Percentiles rank a stretch among this genome's conserved stretches.
These are phyloP conservation scores for Viola pubescens DNA, from an alignment of 441 rosid genomes.

Conservation along the genomic window DNA sequence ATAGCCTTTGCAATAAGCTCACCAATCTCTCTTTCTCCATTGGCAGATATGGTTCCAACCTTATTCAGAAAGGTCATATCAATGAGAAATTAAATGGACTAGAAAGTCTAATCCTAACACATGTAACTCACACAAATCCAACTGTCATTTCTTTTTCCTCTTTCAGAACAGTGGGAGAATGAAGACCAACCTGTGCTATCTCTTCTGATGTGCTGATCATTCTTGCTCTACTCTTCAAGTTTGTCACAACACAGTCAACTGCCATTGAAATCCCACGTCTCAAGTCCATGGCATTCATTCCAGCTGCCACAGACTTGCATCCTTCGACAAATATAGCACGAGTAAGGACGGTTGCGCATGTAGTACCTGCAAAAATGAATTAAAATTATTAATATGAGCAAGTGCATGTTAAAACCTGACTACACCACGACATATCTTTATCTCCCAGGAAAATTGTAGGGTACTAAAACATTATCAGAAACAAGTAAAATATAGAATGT, in stretches of 20 bases:
- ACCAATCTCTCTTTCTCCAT: slow-evolving; percentile 77
- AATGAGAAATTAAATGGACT: background rate
- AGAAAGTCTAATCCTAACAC: background rate
- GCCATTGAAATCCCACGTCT: slow-evolving; percentile 68
- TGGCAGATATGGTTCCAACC: slow-evolving; percentile 63
- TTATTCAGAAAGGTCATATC: background rate
- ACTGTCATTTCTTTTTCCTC: background rate
- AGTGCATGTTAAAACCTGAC: background rate
- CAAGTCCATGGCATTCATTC: slow-evolving; percentile 79
- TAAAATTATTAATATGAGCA: background rate
- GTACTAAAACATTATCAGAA: too few species aligned
- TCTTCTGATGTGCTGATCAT: slow-evolving; percentile 85
- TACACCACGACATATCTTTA: too few species aligned
- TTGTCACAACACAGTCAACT: slow-evolving; percentile 64
- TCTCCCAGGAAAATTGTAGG: too few species aligned
- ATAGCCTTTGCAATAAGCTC: slow-evolving; percentile 76
- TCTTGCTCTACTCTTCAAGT: slow-evolving; percentile 58
- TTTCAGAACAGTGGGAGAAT: background rate
- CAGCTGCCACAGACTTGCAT: slow-evolving; percentile 79
- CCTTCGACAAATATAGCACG: slow-evolving; percentile 64
- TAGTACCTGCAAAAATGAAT: slow-evolving; percentile 41
- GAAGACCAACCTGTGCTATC: slow-evolving; percentile 50
- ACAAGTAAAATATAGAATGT: too few species aligned
- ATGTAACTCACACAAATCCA: background rate
- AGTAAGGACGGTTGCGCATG: slow-evolving; percentile 70